These are phyloP conservation scores for Cytospora piceae DNA, from an alignment of 2,329 filamentous ascomycete genomes.

Conservation along the genomic window DNA sequence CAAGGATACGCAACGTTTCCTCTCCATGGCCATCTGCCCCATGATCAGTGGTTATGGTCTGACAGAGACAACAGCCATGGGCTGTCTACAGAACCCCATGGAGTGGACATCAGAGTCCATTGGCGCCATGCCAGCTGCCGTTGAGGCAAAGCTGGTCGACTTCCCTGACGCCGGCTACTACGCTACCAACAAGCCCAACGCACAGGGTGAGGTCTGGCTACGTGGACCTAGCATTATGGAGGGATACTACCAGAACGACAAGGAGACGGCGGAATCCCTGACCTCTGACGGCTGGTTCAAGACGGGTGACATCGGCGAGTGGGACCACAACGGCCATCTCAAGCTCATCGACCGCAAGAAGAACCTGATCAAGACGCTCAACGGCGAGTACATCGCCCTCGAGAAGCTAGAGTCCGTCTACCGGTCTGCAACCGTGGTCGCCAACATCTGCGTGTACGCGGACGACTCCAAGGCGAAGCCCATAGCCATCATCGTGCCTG, in stretches of 20 bases:
- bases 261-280: slow-evolving; percentile 73
- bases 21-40: slow-evolving; percentile 84
- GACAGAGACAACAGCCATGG: slow-evolving; percentile 82
- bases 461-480: slow-evolving; percentile 56
- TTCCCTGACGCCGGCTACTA: slow-evolving; percentile 82
- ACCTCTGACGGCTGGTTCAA: slow-evolving; percentile 83
- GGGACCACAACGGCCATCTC: slow-evolving; percentile 71
- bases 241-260: slow-evolving; percentile 76
- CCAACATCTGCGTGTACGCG: slow-evolving; percentile 61
- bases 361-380: slow-evolving; percentile 82
- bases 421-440: slow-evolving; percentile 54
- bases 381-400: slow-evolving; percentile 81
- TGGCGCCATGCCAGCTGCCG: slow-evolving; percentile 71
- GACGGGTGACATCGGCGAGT: slow-evolving; percentile 84
- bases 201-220: slow-evolving; percentile 89
- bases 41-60: slow-evolving; percentile 90
- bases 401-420: slow-evolving; percentile 68
- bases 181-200: slow-evolving; percentile 72
- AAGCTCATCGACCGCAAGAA: slow-evolving; percentile 84
- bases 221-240: slow-evolving; percentile 72
- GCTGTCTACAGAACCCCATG: slow-evolving; percentile 72
- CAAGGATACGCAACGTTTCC: slow-evolving; percentile 84
- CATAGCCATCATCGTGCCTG: slow-evolving; percentile 60
- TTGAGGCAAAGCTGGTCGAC: slow-evolving; percentile 86
- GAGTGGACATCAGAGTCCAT: slow-evolving; percentile 77